Evolutionary conservation across 192 early-diverging fungal genomes (phyloP).

Genomic region (Coemansia sp.): DNA sequence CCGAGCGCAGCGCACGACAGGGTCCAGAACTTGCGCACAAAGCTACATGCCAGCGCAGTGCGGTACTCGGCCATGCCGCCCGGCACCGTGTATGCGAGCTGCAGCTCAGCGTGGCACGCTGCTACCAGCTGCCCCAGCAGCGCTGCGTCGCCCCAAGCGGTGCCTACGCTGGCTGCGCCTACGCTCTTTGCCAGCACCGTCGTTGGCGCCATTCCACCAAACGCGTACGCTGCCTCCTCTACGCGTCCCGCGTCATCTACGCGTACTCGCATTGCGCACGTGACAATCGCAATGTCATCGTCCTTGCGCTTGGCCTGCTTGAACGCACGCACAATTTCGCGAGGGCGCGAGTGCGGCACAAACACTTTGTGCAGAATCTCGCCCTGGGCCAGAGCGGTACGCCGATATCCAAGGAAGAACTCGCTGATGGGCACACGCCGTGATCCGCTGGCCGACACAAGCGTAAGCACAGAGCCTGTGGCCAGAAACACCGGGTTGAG

Average conservation of each 20-base stretch:
- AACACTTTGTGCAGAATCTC: constrained; percentile 70
- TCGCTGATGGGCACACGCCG: constrained; percentile 63
- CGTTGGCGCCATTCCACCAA: constrained; percentile 77
- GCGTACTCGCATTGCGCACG: constrained; percentile 64
- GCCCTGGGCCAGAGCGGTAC: constrained; percentile 62
- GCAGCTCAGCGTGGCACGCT: constrained; percentile 39
- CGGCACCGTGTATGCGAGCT: constrained; percentile 55
- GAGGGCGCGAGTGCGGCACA: constrained; percentile 61
- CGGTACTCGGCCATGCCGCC: constrained; percentile 75
- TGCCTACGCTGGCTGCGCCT: constrained; percentile 51
- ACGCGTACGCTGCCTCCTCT: constrained; percentile 64
- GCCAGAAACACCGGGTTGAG: constrained; percentile 84
- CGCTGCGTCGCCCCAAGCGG: constrained; percentile 57
- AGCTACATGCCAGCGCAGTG: constrained; percentile 59
- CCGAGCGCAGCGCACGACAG: constrained; percentile 20
- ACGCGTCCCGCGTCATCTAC: constrained; percentile 56
- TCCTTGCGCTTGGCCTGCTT: constrained; percentile 88
- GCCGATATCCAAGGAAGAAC: constrained; percentile 83
- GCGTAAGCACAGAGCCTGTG: constrained; percentile 56
- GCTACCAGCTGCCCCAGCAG: constrained; percentile 52
- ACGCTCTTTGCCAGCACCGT: constrained; percentile 60
- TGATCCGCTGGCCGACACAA: constrained; percentile 34
- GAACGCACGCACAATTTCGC: constrained; percentile 70
- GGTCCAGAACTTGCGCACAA: constrained; percentile 70
- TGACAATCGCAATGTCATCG: constrained; percentile 88